Percentiles rank a stretch among this genome's conserved stretches.
Conservation (phyloP, 1,284 basidiomycete genomes). For the Moesziomyces sp. region DNA sequence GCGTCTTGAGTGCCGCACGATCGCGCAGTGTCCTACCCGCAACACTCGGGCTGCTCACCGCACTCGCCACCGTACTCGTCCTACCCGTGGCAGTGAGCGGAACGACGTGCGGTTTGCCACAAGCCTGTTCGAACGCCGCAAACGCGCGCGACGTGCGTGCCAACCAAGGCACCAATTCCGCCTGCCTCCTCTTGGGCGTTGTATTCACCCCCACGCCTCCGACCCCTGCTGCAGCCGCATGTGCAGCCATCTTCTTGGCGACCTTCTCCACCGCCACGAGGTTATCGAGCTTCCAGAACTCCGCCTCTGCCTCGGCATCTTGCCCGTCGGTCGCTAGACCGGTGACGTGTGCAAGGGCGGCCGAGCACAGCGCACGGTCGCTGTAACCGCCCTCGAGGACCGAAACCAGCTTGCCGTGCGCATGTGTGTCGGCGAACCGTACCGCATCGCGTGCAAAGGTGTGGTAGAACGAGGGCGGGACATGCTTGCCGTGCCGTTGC, state of each 20-base stretch:
- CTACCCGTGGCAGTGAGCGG: constrained; percentile 13
- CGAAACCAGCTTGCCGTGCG: constrained; percentile 80
- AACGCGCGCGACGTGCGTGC: constrained; percentile 44
- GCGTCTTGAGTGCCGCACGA: constrained; percentile 9
- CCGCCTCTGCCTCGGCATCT: constrained; percentile 6
- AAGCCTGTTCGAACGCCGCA: constrained; percentile 54
- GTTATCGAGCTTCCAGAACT: constrained; percentile 52
- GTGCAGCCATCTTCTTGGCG: constrained; percentile 53
- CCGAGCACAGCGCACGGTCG: constrained; percentile 81
- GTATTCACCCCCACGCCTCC: constrained; percentile 16
- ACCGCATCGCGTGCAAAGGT: constrained; percentile 82
- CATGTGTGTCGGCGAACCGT: constrained; percentile 76
- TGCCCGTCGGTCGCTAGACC: constrained; percentile 18
- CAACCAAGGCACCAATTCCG: constrained; percentile 47
- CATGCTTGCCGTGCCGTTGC: constrained; percentile 90
- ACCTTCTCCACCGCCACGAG: constrained; percentile 54
- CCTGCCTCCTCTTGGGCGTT: constrained; percentile 40
- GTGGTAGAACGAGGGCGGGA: constrained; percentile 86
- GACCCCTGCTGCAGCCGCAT: constrained; percentile 20
- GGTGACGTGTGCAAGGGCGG: constrained; percentile 57
- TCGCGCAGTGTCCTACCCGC: constrained; percentile 27
- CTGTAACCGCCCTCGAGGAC: constrained; percentile 96
- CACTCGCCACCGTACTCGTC: constrained; percentile 4
- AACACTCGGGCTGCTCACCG: constrained; percentile 9
- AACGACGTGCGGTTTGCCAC: constrained; percentile 33